A percentile compares a stretch with the other conserved stretches of the same genome.
Evolutionary conservation across 2,329 filamentous ascomycete species (phyloP).

Genomic region (Pseudogymnoascus sp.): DNA sequence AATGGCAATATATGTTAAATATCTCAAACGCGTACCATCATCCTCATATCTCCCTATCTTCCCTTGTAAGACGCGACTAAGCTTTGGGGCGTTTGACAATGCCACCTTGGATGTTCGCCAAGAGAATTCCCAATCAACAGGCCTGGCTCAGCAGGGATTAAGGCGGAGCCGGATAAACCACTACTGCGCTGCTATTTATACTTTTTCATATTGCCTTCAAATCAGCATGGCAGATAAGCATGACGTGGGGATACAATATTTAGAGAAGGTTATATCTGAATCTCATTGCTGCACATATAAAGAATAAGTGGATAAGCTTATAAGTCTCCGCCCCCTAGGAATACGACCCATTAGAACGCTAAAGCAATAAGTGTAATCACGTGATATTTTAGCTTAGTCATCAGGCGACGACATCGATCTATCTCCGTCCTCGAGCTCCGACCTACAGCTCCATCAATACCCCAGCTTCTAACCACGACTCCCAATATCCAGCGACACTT

Average conservation of each 20-base stretch:
- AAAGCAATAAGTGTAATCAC: not conserved
- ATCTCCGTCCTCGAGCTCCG: slow-evolving; percentile 3
- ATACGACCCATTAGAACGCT: not conserved
- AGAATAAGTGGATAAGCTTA: not conserved
- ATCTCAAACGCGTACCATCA: not conserved
- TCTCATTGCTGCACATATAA: not conserved
- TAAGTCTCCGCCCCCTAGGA: not conserved
- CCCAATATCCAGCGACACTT: not conserved
- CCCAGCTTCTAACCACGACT: slow-evolving; percentile 2
- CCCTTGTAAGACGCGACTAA: slow-evolving; percentile 12
- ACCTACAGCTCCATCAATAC: slow-evolving; percentile 5
- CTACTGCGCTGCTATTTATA: slow-evolving; percentile 6
- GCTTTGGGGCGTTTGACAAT: slow-evolving; percentile 16
- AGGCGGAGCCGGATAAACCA: not conserved
- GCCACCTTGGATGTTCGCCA: slow-evolving; percentile 13
- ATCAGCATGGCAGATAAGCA: not conserved
- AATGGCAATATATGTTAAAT: not conserved
- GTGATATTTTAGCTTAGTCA: not conserved
- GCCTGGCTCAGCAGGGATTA: not conserved
- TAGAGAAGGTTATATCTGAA: not conserved
- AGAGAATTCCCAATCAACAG: not conserved
- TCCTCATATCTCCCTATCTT: not conserved
- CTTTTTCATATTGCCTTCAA: not conserved
- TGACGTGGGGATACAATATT: not conserved
- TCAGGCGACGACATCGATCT: slow-evolving; percentile 3